phyloP scores from a whole-genome alignment of 306 rosid genomes.

The Mucuna pruriens region DNA sequence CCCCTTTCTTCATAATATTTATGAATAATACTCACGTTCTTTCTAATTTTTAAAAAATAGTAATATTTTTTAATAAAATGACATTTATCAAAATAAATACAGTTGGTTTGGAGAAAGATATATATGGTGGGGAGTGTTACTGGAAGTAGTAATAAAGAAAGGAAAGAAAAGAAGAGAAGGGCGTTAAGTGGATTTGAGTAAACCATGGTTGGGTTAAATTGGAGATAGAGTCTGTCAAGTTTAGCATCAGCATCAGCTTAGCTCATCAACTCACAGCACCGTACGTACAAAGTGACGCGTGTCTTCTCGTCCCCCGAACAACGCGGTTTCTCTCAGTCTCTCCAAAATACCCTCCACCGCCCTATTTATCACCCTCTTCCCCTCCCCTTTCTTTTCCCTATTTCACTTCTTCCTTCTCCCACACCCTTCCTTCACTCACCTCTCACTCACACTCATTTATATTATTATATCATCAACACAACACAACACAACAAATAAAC shows the following conservation, averaged over 20 bases:
- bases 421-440: not conserved
- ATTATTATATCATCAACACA: no score
- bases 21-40: no score
- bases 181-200: not conserved
- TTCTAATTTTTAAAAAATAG: no score
- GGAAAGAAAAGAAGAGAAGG: not conserved
- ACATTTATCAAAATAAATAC: no score
- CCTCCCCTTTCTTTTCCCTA: not conserved
- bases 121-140: no score
- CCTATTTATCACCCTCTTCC: slow-evolving; percentile 52
- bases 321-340: slow-evolving; percentile 74
- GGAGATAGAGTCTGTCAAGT: slow-evolving; percentile 12
- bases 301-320: slow-evolving; percentile 48
- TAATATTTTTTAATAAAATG: no score
- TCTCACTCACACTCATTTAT: no score
- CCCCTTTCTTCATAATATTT: no score
- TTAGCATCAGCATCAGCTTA: slow-evolving; percentile 28
- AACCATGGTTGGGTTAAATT: slow-evolving; percentile 37
- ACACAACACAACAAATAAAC: no score
- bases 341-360: slow-evolving; percentile 49
- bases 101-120: no score
- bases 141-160: no score
- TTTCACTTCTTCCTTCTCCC: not conserved
- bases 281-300: slow-evolving; percentile 74
- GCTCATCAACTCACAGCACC: not conserved